Conservation (phyloP, 805 yeast species). For the Myxozyma lipomycoides region DNA sequence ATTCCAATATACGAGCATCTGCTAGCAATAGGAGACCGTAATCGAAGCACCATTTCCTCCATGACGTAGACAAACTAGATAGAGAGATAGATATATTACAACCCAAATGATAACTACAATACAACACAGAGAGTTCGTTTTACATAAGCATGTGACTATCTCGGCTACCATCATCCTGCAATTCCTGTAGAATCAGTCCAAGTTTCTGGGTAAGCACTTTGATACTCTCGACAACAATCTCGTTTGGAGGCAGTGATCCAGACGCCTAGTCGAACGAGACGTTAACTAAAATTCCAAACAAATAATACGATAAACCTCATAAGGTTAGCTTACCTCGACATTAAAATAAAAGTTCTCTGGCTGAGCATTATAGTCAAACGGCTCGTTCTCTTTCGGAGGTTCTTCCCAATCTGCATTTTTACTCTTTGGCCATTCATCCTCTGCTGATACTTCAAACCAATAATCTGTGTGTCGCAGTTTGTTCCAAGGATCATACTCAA, state of each 20-base stretch:
- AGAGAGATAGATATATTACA: no score
- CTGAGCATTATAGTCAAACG: constrained; percentile 76
- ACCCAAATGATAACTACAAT: no score
- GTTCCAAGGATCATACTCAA: constrained; percentile 99
- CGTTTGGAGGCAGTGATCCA: constrained; percentile 83
- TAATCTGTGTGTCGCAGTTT: constrained; percentile 91
- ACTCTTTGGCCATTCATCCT: constrained; percentile 88
- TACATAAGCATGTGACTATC: constrained; percentile 22
- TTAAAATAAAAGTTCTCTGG: constrained; percentile 81
- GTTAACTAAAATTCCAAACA: not conserved
- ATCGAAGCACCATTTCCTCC: no score
- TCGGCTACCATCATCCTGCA: constrained; percentile 34
- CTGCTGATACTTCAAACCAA: constrained; percentile 91
- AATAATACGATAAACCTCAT: not conserved
- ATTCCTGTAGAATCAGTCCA: constrained; percentile 77
- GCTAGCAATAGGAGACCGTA: no score
- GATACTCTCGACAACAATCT: constrained; percentile 80
- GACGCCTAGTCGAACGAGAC: constrained; percentile 50
- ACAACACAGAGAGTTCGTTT: no score
- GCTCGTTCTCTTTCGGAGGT: constrained; percentile 51
- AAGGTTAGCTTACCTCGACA: constrained; percentile 49
- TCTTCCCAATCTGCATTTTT: constrained; percentile 94
- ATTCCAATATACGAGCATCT: no score
- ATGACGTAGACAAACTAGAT: no score
- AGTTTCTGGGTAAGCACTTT: constrained; percentile 82